Conservation (phyloP, 2,329 filamentous ascomycete genomes). For the Scleromitrula shiraiana region DNA sequence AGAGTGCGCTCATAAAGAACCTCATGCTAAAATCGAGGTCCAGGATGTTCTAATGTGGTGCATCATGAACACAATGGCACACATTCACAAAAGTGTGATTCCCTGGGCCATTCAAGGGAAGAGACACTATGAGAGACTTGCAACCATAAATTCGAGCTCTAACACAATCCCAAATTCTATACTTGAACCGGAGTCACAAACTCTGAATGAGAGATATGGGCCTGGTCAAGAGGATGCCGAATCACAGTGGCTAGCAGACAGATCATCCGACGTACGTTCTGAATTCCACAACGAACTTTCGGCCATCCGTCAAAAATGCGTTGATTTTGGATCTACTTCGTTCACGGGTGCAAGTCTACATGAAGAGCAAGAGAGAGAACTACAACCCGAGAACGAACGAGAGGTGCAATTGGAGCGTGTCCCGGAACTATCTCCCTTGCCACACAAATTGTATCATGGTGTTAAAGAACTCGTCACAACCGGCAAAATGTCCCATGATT, state of each 20-base stretch:
- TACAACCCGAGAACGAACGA: slow-evolving; percentile 55
- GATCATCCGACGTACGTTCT: neutral
- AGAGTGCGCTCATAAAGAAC: slow-evolving; percentile 14
- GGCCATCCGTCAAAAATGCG: slow-evolving; percentile 28
- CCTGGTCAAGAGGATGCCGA: neutral
- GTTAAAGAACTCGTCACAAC: slow-evolving; percentile 34
- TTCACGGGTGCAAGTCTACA: slow-evolving; percentile 36
- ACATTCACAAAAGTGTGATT: slow-evolving; percentile 42
- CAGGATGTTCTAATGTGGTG: slow-evolving; percentile 51
- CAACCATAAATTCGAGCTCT: neutral
- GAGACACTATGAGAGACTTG: slow-evolving; percentile 35
- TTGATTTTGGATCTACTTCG: slow-evolving; percentile 29
- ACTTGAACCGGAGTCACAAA: slow-evolving; percentile 47
- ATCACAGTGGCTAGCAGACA: neutral
- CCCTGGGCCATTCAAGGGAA: slow-evolving; percentile 55
- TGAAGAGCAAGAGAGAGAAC: slow-evolving; percentile 63
- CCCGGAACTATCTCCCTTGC: slow-evolving; percentile 29
- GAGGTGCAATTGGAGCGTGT: slow-evolving; percentile 49
- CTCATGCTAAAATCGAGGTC: slow-evolving; percentile 34
- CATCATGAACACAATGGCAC: slow-evolving; percentile 47
- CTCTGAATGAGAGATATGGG: slow-evolving; percentile 44
- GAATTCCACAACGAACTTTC: neutral
- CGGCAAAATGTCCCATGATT: slow-evolving; percentile 27
- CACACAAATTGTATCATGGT: slow-evolving; percentile 37
- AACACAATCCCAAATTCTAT: slow-evolving; percentile 23